Percentiles rank a stretch among this genome's conserved stretches.
Evolutionary conservation across 1,139 yeast genomes (phyloP).

Genomic region (Taphrina wiesneri): DNA sequence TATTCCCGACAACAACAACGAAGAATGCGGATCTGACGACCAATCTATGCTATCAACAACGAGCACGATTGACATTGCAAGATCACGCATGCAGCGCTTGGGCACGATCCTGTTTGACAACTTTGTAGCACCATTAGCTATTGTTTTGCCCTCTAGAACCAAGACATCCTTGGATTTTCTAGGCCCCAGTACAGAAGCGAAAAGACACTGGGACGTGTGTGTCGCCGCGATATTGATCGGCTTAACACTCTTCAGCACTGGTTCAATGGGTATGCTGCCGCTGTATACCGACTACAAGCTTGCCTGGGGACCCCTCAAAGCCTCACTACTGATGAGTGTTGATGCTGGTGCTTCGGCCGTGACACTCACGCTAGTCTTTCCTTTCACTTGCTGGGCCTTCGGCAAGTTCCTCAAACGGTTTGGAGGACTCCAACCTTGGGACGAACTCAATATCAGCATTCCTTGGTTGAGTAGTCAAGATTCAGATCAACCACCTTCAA

Average conservation of each 20-base stretch:
- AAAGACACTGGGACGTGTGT: conserved; percentile 35
- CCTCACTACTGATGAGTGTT: conserved; percentile 28
- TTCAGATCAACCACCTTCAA: conserved; percentile 7
- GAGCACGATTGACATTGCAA: conserved; percentile 17
- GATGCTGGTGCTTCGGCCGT: conserved; percentile 35
- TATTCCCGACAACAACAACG: conserved; percentile 2
- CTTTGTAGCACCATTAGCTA: conserved; percentile 26
- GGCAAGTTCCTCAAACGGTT: conserved; percentile 33
- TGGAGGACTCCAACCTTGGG: conserved; percentile 18
- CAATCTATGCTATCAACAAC: conserved; percentile 2
- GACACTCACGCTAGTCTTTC: conserved; percentile 33
- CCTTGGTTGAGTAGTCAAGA: conserved; percentile 27
- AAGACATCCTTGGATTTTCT: conserved; percentile 25
- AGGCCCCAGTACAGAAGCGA: conserved; percentile 31
- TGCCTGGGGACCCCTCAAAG: conserved; percentile 34
- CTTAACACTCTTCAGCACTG: conserved; percentile 29
- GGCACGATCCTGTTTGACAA: conserved; percentile 6
- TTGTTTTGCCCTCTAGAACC: conserved; percentile 30
- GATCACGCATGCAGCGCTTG: conserved; percentile 14
- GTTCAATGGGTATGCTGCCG: conserved; percentile 35
- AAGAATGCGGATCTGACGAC: not conserved
- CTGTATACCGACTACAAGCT: conserved; percentile 32
- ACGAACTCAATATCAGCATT: conserved; percentile 17
- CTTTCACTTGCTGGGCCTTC: conserved; percentile 31
- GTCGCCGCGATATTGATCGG: conserved; percentile 32